Evolutionary conservation across 768 basidiomycete species (phyloP).

Genomic region (Amanita pseudoporphyria): DNA sequence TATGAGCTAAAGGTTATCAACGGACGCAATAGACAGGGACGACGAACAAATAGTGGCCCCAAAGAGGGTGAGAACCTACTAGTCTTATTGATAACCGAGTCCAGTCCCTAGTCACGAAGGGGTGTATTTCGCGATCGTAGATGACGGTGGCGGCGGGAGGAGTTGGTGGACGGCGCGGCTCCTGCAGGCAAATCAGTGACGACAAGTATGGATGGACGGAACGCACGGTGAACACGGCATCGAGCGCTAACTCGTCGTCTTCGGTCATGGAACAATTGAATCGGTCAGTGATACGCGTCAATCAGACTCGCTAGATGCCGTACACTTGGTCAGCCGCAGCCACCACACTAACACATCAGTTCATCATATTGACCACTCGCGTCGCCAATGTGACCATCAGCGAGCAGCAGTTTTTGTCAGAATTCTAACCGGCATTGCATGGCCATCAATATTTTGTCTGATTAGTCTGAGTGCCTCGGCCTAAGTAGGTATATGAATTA

Average conservation of each 20-base stretch:
- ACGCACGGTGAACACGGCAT: constrained; percentile 42
- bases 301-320: constrained; percentile 18
- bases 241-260: constrained; percentile 27
- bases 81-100: constrained; percentile 49
- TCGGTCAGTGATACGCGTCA: constrained; percentile 6
- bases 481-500: too few relatives aligned
- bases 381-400: too few relatives aligned
- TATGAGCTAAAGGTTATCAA: neutral
- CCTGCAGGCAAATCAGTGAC: neutral
- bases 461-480: too few relatives aligned
- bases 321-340: neutral
- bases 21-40: neutral
- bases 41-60: constrained; percentile 70
- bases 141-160: neutral
- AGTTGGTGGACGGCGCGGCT: neutral
- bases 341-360: too few relatives aligned
- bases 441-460: too few relatives aligned
- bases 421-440: too few relatives aligned
- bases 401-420: too few relatives aligned
- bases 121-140: neutral
- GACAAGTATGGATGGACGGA: neutral
- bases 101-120: constrained; percentile 17
- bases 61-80: constrained; percentile 73
- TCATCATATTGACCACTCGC: too few relatives aligned
- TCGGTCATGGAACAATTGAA: too few relatives aligned